Percentiles rank a stretch among this genome's conserved stretches.
Evolutionary conservation across 2,329 filamentous ascomycete species (phyloP).

Genomic region (Trichophyton schoenleinii): DNA sequence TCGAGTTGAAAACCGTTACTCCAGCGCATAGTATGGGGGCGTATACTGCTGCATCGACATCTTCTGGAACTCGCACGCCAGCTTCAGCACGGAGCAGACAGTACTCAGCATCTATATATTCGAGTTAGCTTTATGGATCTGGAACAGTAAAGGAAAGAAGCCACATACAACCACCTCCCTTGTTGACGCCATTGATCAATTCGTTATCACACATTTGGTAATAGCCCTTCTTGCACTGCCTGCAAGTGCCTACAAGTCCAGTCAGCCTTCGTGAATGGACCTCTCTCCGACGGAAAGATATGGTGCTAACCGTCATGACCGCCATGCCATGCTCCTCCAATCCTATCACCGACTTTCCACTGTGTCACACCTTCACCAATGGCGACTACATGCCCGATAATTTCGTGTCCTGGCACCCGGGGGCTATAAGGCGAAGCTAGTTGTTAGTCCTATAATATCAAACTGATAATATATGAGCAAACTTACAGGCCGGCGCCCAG

Average conservation of each 20-base stretch:
- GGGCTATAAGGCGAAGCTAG: slow-evolving; percentile 31
- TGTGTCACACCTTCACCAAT: slow-evolving; percentile 41
- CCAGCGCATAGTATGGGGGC: slow-evolving; percentile 39
- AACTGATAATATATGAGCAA: neutral
- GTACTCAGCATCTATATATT: slow-evolving; percentile 26
- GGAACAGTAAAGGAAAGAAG: neutral
- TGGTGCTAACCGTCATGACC: slow-evolving; percentile 29
- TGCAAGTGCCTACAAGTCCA: slow-evolving; percentile 42
- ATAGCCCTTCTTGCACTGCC: slow-evolving; percentile 47
- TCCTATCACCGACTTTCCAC: slow-evolving; percentile 52
- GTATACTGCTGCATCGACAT: slow-evolving; percentile 35
- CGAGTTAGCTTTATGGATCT: slow-evolving; percentile 3
- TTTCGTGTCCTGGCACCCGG: slow-evolving; percentile 56
- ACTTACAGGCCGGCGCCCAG: slow-evolving; percentile 42
- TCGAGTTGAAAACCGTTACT: slow-evolving; percentile 40
- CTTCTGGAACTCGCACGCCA: slow-evolving; percentile 34
- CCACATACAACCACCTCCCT: slow-evolving; percentile 50
- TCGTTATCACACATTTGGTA: slow-evolving; percentile 58
- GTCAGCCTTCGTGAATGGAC: neutral
- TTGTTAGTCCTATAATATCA: neutral
- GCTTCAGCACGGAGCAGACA: slow-evolving; percentile 27
- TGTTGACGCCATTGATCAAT: slow-evolving; percentile 52
- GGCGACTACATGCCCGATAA: slow-evolving; percentile 54
- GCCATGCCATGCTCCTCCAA: slow-evolving; percentile 59
- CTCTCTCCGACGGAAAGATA: neutral